These are phyloP conservation scores for Mucor circinelloides DNA, from an alignment of 371 early-diverging fungal genomes.

Conservation along the genomic window DNA sequence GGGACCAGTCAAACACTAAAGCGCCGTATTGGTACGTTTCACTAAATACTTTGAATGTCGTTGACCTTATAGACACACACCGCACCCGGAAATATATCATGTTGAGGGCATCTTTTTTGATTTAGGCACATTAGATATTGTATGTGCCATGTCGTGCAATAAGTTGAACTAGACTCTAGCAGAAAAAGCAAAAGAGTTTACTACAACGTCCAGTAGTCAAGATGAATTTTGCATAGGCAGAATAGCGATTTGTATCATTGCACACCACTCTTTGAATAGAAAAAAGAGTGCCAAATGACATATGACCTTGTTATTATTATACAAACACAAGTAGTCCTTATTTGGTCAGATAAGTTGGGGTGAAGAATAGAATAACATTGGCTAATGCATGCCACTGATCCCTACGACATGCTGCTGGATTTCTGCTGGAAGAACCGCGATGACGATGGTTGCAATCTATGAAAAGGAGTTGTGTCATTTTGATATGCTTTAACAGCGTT, in stretches of 20 bases:
- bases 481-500: background rate
- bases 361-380: background rate
- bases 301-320: slow-evolving; percentile 11
- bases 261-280: background rate
- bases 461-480: background rate
- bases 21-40: background rate
- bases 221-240: background rate
- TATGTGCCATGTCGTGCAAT: background rate
- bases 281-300: background rate
- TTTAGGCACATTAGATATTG: background rate
- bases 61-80: background rate
- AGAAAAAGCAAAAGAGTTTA: background rate
- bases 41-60: background rate
- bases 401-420: background rate
- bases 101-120: background rate
- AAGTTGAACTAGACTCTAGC: background rate
- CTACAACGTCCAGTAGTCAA: background rate
- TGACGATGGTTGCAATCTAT: background rate
- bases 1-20: slow-evolving; percentile 9
- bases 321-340: slow-evolving; percentile 8
- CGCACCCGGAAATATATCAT: background rate
- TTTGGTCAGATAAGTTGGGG: slow-evolving; percentile 15
- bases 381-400: background rate
- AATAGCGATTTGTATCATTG: background rate
- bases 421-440: background rate